These are phyloP conservation scores for Diaporthe citri DNA, from an alignment of 2,329 filamentous ascomycete species.

Conservation along the genomic window DNA sequence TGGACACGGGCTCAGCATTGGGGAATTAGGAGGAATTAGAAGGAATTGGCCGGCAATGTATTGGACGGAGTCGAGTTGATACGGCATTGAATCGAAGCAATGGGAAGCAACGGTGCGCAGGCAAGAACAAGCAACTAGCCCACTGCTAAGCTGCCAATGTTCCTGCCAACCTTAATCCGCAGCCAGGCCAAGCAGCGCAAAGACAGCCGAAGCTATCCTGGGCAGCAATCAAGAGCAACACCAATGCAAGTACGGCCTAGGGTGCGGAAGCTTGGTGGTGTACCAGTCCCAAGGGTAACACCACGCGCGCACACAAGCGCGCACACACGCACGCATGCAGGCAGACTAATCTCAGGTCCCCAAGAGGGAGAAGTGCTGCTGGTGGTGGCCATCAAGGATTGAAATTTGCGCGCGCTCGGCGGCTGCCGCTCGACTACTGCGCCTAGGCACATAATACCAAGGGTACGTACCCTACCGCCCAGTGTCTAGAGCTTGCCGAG, in stretches of 20 bases:
- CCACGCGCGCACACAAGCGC: neutral
- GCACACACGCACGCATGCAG: neutral
- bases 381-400: neutral
- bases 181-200: neutral
- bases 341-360: neutral
- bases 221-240: neutral
- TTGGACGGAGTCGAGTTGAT: neutral
- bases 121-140: neutral
- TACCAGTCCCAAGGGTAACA: neutral
- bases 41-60: neutral
- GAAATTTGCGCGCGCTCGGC: neutral
- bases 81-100: neutral
- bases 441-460: neutral
- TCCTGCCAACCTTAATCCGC: neutral
- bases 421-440: neutral
- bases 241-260: neutral
- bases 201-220: neutral
- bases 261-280: neutral
- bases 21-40: neutral
- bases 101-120: neutral
- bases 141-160: conserved; percentile 5
- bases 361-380: neutral
- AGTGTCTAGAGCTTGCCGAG: neutral
- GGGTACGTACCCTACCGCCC: neutral
- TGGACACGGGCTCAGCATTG: neutral